These are phyloP conservation scores for Sarocladium brachiariae DNA, from an alignment of 2,329 filamentous ascomycete species.

Conservation along the genomic window DNA sequence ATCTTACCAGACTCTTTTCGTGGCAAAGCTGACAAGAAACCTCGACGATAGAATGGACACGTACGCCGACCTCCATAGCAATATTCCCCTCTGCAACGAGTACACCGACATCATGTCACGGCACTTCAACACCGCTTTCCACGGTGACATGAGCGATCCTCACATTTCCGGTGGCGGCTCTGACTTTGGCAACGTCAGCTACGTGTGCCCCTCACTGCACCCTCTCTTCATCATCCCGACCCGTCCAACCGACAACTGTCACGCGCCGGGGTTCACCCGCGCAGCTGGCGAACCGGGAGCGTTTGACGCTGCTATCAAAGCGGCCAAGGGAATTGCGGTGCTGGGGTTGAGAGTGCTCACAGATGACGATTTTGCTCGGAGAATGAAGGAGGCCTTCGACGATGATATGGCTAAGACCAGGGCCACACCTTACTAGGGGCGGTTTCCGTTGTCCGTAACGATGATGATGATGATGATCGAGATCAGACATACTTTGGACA, in stretches of 20 bases:
- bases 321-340: constrained; percentile 31
- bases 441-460: too few species aligned
- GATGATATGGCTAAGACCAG: not conserved
- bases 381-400: not conserved
- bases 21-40: not conserved
- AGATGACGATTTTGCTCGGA: not conserved
- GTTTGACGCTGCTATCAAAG: constrained; percentile 37
- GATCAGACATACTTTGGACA: too few species aligned
- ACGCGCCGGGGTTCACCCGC: constrained; percentile 44
- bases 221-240: constrained; percentile 20
- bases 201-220: constrained; percentile 21
- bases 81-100: constrained; percentile 19
- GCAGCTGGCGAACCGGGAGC: constrained; percentile 42
- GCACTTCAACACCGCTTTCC: constrained; percentile 17
- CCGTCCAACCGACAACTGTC: constrained; percentile 31
- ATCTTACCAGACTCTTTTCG: too few species aligned
- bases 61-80: constrained; percentile 26
- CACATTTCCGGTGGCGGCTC: constrained; percentile 19
- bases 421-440: too few species aligned
- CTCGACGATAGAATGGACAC: constrained; percentile 17
- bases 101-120: constrained; percentile 19
- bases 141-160: constrained; percentile 20
- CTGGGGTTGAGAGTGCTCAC: not conserved
- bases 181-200: constrained; percentile 24
- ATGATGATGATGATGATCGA: too few species aligned